These are phyloP conservation scores for Babesia gibsoni DNA, from an alignment of 169 alveolate species.

Conservation along the genomic window DNA sequence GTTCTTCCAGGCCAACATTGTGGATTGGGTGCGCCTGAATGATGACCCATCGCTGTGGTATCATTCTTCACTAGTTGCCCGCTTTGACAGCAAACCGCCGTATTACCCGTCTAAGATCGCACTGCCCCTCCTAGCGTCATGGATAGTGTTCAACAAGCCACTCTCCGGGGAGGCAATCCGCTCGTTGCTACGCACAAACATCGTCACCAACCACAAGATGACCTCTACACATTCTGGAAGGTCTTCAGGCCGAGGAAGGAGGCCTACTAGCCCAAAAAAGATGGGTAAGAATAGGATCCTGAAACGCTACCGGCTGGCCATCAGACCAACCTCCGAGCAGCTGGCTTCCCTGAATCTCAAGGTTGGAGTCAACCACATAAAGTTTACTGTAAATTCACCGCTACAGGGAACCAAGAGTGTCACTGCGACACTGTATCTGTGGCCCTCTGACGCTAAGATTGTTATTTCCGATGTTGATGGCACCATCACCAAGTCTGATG, in stretches of 20 bases:
- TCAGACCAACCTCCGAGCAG: constrained; percentile 88
- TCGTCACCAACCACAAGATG: constrained; percentile 9
- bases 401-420: constrained; percentile 90
- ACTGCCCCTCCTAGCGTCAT: constrained; percentile 84
- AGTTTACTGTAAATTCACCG: constrained; percentile 84
- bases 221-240: not conserved
- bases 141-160: constrained; percentile 86
- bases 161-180: constrained; percentile 79
- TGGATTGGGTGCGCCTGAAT: constrained; percentile 77
- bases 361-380: constrained; percentile 86
- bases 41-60: constrained; percentile 85
- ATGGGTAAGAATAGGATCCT: not conserved
- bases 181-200: constrained; percentile 63
- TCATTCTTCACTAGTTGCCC: constrained; percentile 85
- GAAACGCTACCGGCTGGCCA: constrained; percentile 67
- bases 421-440: constrained; percentile 87
- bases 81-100: constrained; percentile 84
- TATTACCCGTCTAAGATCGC: constrained; percentile 88
- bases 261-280: not conserved
- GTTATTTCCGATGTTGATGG: constrained; percentile 98
- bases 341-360: constrained; percentile 80
- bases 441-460: constrained; percentile 89
- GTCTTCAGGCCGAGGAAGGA: not conserved
- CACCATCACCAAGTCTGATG: constrained; percentile 93
- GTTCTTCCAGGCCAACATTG: constrained; percentile 70